Percentiles rank a stretch among this genome's conserved stretches.
Conservation (phyloP, 352 stramenopile species). For the Poterioochromonas sp. region DNA sequence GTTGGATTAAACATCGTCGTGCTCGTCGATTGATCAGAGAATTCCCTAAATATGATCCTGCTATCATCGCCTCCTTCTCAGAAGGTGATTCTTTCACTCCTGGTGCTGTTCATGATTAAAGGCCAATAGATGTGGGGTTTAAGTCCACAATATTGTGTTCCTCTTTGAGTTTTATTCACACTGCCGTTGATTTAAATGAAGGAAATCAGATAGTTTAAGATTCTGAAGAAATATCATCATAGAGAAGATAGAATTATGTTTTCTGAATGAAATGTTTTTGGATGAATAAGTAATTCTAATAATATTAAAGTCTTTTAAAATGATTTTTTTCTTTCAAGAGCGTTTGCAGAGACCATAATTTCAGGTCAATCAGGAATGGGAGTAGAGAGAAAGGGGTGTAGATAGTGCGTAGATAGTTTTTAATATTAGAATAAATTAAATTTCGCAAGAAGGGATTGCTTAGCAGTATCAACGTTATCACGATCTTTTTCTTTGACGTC, state of each 20-base stretch:
- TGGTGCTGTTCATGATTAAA: background rate
- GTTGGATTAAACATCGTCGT: constrained; percentile 25
- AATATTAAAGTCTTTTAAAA: background rate
- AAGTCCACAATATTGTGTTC: too few relatives aligned
- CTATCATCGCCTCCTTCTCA: background rate
- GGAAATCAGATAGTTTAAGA: too few relatives aligned
- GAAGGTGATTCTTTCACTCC: background rate
- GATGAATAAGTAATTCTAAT: too few relatives aligned
- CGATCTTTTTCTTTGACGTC: background rate
- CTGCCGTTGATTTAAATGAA: too few relatives aligned
- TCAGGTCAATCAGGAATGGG: too few relatives aligned
- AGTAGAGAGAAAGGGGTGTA: too few relatives aligned
- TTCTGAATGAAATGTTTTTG: too few relatives aligned
- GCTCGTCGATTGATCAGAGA: background rate
- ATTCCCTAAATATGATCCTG: constrained; percentile 28
- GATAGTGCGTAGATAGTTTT: background rate
- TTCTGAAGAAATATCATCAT: too few relatives aligned
- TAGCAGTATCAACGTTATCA: too few relatives aligned
- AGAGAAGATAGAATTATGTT: too few relatives aligned
- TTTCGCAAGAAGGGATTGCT: background rate
- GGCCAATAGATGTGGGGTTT: background rate
- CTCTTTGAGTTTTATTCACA: too few relatives aligned
- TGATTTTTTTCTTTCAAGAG: background rate
- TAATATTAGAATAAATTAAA: background rate
- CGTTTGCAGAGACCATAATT: background rate